Conservation (phyloP, 2,329 filamentous ascomycete species). For the Hortaea werneckii region DNA sequence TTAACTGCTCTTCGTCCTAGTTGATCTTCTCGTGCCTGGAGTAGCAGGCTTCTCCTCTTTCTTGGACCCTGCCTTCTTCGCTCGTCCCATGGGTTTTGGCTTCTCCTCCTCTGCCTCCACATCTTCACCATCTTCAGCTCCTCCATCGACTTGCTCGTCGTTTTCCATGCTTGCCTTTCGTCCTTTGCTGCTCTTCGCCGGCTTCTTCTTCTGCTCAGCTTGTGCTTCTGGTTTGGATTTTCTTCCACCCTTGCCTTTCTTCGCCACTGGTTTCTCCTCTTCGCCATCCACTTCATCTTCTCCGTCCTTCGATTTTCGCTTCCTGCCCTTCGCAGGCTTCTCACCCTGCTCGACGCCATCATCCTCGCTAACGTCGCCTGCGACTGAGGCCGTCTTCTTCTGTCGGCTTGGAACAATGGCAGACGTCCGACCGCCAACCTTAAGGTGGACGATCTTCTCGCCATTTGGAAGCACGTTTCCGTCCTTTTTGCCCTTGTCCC, state of each 20-base stretch:
- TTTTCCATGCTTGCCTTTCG: slow-evolving; percentile 6
- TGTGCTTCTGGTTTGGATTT: slow-evolving; percentile 4
- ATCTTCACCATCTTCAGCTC: slow-evolving; percentile 1
- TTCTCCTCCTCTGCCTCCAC: slow-evolving; percentile 6
- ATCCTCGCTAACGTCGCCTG: slow-evolving; percentile 34
- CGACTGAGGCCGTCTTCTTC: slow-evolving; percentile 62
- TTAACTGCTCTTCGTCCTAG: not conserved
- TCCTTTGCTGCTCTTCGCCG: slow-evolving; percentile 2
- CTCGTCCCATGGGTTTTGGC: not conserved
- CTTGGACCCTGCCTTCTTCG: slow-evolving; percentile 4
- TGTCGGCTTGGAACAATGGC: slow-evolving; percentile 78
- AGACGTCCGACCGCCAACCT: slow-evolving; percentile 82
- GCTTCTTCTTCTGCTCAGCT: slow-evolving; percentile 3
- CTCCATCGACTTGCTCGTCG: slow-evolving; percentile 2
- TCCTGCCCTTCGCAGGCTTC: slow-evolving; percentile 22
- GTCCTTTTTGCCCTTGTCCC: slow-evolving; percentile 79
- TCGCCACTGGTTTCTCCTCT: slow-evolving; percentile 9
- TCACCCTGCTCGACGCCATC: slow-evolving; percentile 10
- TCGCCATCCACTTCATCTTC: slow-evolving; percentile 11
- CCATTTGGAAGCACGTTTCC: slow-evolving; percentile 65
- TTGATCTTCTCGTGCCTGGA: not conserved
- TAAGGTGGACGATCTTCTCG: slow-evolving; percentile 74
- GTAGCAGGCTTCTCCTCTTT: not conserved
- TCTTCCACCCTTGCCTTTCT: slow-evolving; percentile 1
- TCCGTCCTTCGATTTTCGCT: slow-evolving; percentile 24